Percentiles rank a stretch among this genome's conserved stretches.
phyloP scores from a whole-genome alignment of 495 filamentous ascomycete species.

The Xylaria bambusicola region DNA sequence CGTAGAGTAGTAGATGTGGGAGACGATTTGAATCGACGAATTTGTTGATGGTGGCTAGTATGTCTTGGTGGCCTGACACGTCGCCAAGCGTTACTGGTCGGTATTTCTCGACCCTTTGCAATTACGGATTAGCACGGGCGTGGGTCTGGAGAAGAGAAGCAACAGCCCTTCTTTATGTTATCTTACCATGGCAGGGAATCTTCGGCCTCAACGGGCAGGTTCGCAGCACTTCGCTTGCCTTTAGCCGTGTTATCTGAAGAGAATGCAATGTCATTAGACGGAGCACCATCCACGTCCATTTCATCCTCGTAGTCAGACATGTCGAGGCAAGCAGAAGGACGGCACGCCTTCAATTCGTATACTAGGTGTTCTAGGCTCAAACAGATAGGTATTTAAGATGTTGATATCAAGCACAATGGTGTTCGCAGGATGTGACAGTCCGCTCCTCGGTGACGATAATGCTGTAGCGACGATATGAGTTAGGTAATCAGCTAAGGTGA shows the following conservation, averaged over 20 bases:
- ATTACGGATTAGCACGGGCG: conserved; percentile 14
- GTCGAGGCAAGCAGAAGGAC: neutral
- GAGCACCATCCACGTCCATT: conserved; percentile 78
- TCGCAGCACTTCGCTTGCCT: conserved; percentile 86
- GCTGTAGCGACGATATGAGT: neutral
- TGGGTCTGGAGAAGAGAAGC: neutral
- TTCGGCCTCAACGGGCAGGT: conserved; percentile 89
- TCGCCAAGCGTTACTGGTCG: conserved; percentile 84
- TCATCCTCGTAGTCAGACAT: conserved; percentile 96
- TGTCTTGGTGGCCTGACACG: conserved; percentile 97
- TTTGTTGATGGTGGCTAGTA: conserved; percentile 93
- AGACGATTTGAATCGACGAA: conserved; percentile 92
- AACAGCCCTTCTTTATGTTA: neutral
- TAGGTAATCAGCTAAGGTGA: too few relatives aligned
- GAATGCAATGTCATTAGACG: conserved; percentile 60
- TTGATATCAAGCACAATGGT: too few relatives aligned
- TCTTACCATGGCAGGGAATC: conserved; percentile 90
- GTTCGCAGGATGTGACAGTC: neutral
- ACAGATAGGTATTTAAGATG: too few relatives aligned
- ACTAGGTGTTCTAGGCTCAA: too few relatives aligned
- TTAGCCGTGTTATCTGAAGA: conserved; percentile 69
- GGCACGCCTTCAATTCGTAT: neutral
- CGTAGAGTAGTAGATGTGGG: conserved; percentile 96
- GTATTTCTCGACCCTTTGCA: conserved; percentile 94
- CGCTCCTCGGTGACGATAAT: neutral